phyloP scores from a whole-genome alignment of 2,329 filamentous ascomycete species.

The Fusarium sp. region DNA sequence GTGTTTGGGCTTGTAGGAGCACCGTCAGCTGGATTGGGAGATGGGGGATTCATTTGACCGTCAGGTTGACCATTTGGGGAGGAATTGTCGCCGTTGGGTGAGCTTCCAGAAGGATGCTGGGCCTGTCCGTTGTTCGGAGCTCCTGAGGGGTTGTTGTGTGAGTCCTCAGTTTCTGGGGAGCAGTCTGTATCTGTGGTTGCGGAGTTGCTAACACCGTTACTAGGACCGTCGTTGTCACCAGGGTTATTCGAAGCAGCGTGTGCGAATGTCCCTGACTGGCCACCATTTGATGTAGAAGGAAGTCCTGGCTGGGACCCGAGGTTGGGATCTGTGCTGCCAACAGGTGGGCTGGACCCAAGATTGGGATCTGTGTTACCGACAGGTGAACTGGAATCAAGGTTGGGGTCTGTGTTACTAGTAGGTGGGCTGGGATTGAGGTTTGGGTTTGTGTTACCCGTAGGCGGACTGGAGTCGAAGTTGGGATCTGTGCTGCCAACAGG shows the following conservation, averaged over 20 bases:
- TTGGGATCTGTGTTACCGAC: not conserved
- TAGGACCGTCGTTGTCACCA: not conserved
- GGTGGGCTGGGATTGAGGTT: not conserved
- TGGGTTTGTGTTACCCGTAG: not conserved
- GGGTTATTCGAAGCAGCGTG: not conserved
- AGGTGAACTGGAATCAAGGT: not conserved
- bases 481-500: not conserved
- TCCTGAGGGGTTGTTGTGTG: not conserved
- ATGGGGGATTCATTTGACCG: not conserved
- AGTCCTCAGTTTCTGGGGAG: not conserved
- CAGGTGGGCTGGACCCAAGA: not conserved
- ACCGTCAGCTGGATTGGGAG: not conserved
- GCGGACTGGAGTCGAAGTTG: not conserved
- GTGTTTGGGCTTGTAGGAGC: not conserved
- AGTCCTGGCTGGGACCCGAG: not conserved
- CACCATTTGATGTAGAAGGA: not conserved
- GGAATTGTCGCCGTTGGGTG: not conserved
- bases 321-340: not conserved
- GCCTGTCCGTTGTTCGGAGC: constrained; percentile 3
- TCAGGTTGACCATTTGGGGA: not conserved
- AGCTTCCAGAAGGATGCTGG: not conserved
- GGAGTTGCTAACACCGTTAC: not conserved
- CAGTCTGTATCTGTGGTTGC: constrained; percentile 10
- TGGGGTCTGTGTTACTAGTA: not conserved
- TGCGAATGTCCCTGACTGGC: not conserved